Percentiles rank a stretch among this genome's conserved stretches.
Conservation (phyloP, 345 rosid genomes). For the Hevea brasiliensis region DNA sequence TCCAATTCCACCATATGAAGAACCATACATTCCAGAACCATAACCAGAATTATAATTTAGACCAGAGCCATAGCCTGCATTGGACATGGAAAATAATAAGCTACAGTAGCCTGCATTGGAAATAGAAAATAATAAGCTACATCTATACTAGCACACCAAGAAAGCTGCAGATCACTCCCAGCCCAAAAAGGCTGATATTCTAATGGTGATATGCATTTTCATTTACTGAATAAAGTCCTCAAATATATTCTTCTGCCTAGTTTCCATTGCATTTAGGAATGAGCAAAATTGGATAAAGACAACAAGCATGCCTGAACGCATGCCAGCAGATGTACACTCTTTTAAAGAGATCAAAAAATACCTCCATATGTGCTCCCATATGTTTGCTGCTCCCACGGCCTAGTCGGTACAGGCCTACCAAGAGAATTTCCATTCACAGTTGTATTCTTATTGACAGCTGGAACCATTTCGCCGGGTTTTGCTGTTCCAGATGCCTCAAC, state of each 20-base stretch:
- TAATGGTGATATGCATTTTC: not conserved
- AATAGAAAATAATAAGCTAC: too few relatives aligned
- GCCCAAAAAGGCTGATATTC: not conserved
- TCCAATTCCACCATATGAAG: slow-evolving; percentile 55
- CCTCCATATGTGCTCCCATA: slow-evolving; percentile 61
- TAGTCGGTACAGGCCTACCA: slow-evolving; percentile 68
- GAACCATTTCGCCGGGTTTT: slow-evolving; percentile 74
- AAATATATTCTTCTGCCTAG: not conserved
- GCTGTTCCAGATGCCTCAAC: slow-evolving; percentile 98
- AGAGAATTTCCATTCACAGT: slow-evolving; percentile 50
- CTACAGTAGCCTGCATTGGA: not conserved
- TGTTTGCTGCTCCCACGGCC: slow-evolving; percentile 92
- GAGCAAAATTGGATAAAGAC: too few relatives aligned
- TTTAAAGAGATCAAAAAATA: slow-evolving; percentile 6
- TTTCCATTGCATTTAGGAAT: not conserved
- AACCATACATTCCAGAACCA: slow-evolving; percentile 67
- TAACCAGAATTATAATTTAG: slow-evolving; percentile 63
- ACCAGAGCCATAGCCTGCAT: slow-evolving; percentile 73
- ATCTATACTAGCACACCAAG: slow-evolving; percentile 9
- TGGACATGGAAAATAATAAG: slow-evolving; percentile 20
- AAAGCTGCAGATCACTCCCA: not conserved
- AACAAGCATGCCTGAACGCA: too few relatives aligned
- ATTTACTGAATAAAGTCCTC: not conserved
- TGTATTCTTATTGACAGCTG: slow-evolving; percentile 42
- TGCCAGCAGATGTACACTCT: not conserved